Base-by-base conservation (phyloP, 1,284 basidiomycete genomes). In the Ceratobasidium sp. region DNA sequence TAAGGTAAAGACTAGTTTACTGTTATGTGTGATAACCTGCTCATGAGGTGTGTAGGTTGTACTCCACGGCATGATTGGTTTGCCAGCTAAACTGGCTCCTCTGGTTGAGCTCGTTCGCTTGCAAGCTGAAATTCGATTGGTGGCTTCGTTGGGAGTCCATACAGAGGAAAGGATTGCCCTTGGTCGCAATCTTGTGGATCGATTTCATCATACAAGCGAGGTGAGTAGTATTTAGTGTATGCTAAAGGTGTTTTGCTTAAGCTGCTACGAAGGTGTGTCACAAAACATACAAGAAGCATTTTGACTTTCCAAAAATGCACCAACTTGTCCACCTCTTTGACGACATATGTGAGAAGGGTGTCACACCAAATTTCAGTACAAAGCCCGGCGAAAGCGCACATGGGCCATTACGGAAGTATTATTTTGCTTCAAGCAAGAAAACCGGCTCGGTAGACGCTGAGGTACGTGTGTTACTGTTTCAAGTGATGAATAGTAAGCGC, bases 251-350 rank as follows among this genome's bases (percentile, higher is more conserved):
- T 20, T 28, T 61, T 2, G 1, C 28, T n/a, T 15, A 20, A 61
- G 12, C 4, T 23, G 15, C n/a, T 23, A 23, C 44, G 44, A 4
- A 61, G 60, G 60, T n/a, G 10, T 61, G 60, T 39, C 33, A 13
- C 23, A 39, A 39, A 42, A 61, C 33, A n/a, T 61, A 61, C 9
- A 20, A 20, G 1, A 33, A 61, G 18, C 12, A 3, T 3, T 61
- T 61, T n/a, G 23, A 61, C 26, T 61, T 61, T 42, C 60, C 60
- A 5, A 61, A 61, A 20, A 61, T 39, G 28, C 60, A 61, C 60
- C 23, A n/a, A 33, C 9, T 40, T 1, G 23, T 20, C 7, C 60
- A 61, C 23, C 60, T 61, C n/a, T 61, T 61, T 15, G 28, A 61
- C 60, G 18, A 61, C 18, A 39, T 61, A 3, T 39, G 9, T 6